These are phyloP conservation scores for Cardamine occulta DNA, from an alignment of 345 rosid species.

Conservation along the genomic window DNA sequence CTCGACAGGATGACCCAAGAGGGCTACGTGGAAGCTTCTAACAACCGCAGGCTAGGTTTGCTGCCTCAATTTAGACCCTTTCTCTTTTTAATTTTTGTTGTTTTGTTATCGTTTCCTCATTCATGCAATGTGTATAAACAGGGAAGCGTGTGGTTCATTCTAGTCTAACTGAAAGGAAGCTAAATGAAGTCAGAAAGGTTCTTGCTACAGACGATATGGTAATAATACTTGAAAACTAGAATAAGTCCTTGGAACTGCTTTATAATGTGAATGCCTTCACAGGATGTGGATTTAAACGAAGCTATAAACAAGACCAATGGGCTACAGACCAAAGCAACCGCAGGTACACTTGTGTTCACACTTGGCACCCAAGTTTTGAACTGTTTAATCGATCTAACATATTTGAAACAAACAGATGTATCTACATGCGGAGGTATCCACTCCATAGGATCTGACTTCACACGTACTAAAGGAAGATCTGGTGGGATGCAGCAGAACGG, in stretches of 20 bases:
- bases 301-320: constrained; percentile 35
- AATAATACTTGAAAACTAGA: background rate
- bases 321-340: constrained; percentile 27
- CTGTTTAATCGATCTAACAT: background rate
- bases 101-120: constrained; percentile 1
- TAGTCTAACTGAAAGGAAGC: constrained; percentile 63
- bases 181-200: constrained; percentile 73
- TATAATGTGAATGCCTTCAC: constrained; percentile 33
- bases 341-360: constrained; percentile 27
- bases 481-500: constrained; percentile 55
- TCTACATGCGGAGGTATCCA: constrained; percentile 88
- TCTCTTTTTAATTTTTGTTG: constrained; percentile 2
- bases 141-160: constrained; percentile 93
- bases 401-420: constrained; percentile 44
- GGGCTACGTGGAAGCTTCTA: constrained; percentile 78
- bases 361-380: constrained; percentile 9
- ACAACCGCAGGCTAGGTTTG: constrained; percentile 83
- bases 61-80: constrained; percentile 20
- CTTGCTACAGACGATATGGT: constrained; percentile 66
- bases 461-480: constrained; percentile 80
- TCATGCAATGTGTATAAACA: constrained; percentile 42
- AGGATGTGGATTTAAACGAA: constrained; percentile 64
- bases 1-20: constrained; percentile 74
- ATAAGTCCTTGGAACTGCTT: constrained; percentile 1
- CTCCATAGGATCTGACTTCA: constrained; percentile 91